Conservation (phyloP, 345 rosid genomes). For the Aquilaria sinensis region DNA sequence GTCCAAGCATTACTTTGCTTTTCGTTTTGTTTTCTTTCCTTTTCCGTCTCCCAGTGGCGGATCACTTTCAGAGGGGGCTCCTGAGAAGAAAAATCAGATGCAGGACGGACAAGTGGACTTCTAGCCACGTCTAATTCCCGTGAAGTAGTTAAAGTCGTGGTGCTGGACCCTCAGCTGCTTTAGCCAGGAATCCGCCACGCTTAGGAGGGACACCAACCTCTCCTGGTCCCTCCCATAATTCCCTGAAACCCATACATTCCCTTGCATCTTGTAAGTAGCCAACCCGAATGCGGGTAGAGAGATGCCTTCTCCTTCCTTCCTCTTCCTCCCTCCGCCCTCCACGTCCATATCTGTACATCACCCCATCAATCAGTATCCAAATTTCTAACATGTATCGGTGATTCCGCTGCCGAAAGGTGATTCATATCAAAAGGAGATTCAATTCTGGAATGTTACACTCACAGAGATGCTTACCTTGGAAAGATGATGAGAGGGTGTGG, state of each 20-base stretch:
- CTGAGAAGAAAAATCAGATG: background rate
- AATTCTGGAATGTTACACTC: background rate
- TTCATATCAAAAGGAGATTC: background rate
- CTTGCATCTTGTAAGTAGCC: conserved; percentile 99
- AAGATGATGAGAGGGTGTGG: conserved; percentile 94
- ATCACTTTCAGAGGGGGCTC: conserved; percentile 11
- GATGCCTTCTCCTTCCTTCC: conserved; percentile 61
- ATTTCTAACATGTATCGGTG: background rate
- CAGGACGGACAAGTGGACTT: background rate
- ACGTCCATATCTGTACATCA: conserved; percentile 53
- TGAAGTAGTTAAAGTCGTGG: conserved; percentile 93
- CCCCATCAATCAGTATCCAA: background rate
- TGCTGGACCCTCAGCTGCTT: conserved; percentile 95
- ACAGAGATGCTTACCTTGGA: conserved; percentile 67
- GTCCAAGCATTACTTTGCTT: too few relatives aligned
- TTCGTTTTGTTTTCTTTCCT: background rate
- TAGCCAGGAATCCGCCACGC: conserved; percentile 99
- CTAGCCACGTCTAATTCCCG: conserved; percentile 63
- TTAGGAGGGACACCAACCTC: conserved; percentile 62
- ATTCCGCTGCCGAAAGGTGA: background rate
- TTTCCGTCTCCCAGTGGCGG: background rate
- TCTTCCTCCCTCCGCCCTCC: conserved; percentile 50
- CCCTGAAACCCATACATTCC: conserved; percentile 82
- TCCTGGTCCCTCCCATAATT: conserved; percentile 78
- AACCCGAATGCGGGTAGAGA: conserved; percentile 81